These are phyloP conservation scores for Lagerstroemia speciosa DNA, from an alignment of 345 rosid species.

Conservation along the genomic window DNA sequence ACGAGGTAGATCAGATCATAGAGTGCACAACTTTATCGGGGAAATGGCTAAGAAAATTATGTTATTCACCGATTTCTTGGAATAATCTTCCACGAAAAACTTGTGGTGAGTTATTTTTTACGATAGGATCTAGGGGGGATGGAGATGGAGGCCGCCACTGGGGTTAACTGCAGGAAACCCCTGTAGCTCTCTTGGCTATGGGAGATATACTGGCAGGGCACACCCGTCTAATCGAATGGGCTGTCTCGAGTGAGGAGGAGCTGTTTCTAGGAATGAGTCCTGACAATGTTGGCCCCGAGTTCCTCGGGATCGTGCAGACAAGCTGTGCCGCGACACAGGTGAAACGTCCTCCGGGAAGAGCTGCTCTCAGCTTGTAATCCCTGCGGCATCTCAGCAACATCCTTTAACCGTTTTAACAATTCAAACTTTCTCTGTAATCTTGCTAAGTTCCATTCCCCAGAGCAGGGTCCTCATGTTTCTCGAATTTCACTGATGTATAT, in stretches of 20 bases:
- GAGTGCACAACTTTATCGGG: too few species aligned
- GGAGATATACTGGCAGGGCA: conserved; percentile 77
- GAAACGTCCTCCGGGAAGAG: conserved; percentile 84
- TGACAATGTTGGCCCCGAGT: conserved; percentile 74
- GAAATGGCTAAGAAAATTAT: too few species aligned
- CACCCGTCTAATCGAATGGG: conserved; percentile 86
- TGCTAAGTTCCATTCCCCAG: too few species aligned
- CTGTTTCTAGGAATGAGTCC: conserved; percentile 76
- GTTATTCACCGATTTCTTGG: too few species aligned
- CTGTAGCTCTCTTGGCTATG: conserved; percentile 60
- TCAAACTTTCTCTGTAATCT: too few species aligned
- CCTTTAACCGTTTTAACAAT: too few species aligned
- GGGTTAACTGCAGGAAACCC: conserved; percentile 87
- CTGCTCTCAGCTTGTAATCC: conserved; percentile 71
- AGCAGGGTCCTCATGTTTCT: too few species aligned
- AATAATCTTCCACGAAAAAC: too few species aligned
- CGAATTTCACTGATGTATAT: too few species aligned
- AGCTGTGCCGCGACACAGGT: conserved; percentile 73
- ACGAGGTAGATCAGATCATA: too few species aligned
- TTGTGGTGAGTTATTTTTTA: background rate
- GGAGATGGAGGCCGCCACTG: conserved; percentile 94
- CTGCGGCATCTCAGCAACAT: conserved; percentile 42
- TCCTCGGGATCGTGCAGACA: conserved; percentile 74
- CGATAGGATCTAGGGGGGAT: conserved; percentile 57
- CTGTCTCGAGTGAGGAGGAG: conserved; percentile 68